Percentiles rank a stretch among this genome's conserved stretches.
Conservation (phyloP, 2,329 filamentous ascomycete species). For the Helotiales sp. region DNA sequence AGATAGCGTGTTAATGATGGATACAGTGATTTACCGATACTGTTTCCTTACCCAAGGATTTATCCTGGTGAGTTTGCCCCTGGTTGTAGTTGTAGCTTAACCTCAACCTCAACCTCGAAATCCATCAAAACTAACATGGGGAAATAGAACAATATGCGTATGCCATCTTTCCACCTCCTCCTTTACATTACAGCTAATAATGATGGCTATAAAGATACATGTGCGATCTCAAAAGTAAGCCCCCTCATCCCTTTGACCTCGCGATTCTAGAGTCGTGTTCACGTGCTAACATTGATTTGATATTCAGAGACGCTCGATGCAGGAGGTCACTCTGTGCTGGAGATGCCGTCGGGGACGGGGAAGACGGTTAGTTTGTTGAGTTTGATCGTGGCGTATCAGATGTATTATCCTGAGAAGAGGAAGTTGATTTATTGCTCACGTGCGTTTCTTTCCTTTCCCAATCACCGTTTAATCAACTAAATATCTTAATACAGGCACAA, state of each 20-base stretch:
- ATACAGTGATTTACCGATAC: conserved; percentile 63
- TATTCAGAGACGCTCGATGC: conserved; percentile 75
- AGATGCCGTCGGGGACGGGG: conserved; percentile 98
- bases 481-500: conserved; percentile 71
- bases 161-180: conserved; percentile 16
- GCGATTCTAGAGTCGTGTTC: too few relatives aligned
- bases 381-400: conserved; percentile 94
- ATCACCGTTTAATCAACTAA: conserved; percentile 4
- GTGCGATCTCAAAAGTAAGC: conserved; percentile 73
- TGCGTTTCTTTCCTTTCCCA: conserved; percentile 33
- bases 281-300: conserved; percentile 18
- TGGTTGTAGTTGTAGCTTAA: neutral
- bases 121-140: conserved; percentile 44
- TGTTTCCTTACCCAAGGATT: conserved; percentile 74
- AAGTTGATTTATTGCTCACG: conserved; percentile 99
- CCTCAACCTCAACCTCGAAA: conserved; percentile 18
- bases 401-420: conserved; percentile 86
- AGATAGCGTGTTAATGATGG: conserved; percentile 24
- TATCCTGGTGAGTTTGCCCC: conserved; percentile 51
- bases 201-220: conserved; percentile 57
- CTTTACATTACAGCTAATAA: too few relatives aligned
- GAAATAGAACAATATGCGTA: conserved; percentile 67
- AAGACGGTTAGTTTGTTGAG: conserved; percentile 96
- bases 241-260: neutral
- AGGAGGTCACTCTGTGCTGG: conserved; percentile 91